These are phyloP conservation scores for Penicillium brasilianum DNA, from an alignment of 2,329 filamentous ascomycete genomes.

Conservation along the genomic window DNA sequence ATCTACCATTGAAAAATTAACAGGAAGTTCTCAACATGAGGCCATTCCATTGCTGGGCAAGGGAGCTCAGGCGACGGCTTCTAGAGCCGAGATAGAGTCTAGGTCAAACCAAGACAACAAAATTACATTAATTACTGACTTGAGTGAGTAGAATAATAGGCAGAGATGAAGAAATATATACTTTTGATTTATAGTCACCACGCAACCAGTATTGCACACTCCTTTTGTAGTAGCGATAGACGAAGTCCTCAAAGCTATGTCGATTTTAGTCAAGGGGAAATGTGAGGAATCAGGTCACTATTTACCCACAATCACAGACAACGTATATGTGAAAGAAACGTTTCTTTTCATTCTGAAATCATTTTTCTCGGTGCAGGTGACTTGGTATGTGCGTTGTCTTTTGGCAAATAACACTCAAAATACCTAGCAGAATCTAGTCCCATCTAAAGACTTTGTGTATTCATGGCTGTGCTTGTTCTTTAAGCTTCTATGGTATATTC, in stretches of 20 bases:
- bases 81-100: not conserved
- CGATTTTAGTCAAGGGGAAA: not conserved
- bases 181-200: not conserved
- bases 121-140: not conserved
- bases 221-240: not conserved
- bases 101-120: not conserved
- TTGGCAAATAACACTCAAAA: not conserved
- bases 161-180: not conserved
- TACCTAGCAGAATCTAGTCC: not conserved
- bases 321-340: not conserved
- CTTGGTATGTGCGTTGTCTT: not conserved
- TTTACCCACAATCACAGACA: too few relatives aligned
- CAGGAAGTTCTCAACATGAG: constrained; percentile 1
- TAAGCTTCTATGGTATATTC: not conserved
- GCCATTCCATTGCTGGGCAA: constrained; percentile 1
- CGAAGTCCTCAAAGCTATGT: not conserved
- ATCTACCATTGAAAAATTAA: not conserved
- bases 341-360: not conserved
- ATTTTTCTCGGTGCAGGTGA: not conserved
- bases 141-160: not conserved
- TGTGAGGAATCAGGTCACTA: not conserved
- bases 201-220: not conserved
- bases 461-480: not conserved
- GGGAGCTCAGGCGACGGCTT: not conserved
- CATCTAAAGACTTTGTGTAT: not conserved